These are phyloP conservation scores for Podila horticola DNA, from an alignment of 192 early-diverging fungal species.

Conservation along the genomic window DNA sequence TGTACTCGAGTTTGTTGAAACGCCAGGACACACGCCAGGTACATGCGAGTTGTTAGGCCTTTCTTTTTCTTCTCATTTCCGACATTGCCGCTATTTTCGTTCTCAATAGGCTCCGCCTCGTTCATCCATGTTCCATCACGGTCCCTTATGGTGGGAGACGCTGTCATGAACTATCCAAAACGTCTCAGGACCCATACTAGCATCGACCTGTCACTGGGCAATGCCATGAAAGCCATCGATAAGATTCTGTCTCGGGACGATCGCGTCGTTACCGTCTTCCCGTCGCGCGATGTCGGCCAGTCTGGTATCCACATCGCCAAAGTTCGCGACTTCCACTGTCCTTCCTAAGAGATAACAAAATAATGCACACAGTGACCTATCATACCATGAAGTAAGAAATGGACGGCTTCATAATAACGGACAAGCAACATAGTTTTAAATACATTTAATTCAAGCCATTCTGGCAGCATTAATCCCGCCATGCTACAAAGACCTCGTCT, in stretches of 20 bases:
- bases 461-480: conserved; percentile 65
- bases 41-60: too few relatives aligned
- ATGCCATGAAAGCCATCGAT: conserved; percentile 42
- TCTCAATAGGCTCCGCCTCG: conserved; percentile 39
- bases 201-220: conserved; percentile 33
- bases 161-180: conserved; percentile 40
- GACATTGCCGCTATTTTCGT: too few relatives aligned
- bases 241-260: conserved; percentile 30
- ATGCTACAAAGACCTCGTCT: conserved; percentile 85
- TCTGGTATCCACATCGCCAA: conserved; percentile 48
- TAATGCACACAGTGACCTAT: too few relatives aligned
- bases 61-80: too few relatives aligned
- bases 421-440: background rate
- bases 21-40: conserved; percentile 49
- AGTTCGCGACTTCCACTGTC: conserved; percentile 32
- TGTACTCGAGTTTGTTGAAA: conserved; percentile 43
- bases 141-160: conserved; percentile 48
- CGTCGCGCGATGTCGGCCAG: conserved; percentile 33
- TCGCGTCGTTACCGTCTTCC: conserved; percentile 45
- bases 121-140: conserved; percentile 46
- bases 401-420: background rate
- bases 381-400: too few relatives aligned
- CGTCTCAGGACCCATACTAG: conserved; percentile 22
- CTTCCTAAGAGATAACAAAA: background rate
- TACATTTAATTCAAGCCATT: background rate